Base-by-base conservation (phyloP, 1,284 basidiomycete species). In the Uromyces viciae-fabae region DNA sequence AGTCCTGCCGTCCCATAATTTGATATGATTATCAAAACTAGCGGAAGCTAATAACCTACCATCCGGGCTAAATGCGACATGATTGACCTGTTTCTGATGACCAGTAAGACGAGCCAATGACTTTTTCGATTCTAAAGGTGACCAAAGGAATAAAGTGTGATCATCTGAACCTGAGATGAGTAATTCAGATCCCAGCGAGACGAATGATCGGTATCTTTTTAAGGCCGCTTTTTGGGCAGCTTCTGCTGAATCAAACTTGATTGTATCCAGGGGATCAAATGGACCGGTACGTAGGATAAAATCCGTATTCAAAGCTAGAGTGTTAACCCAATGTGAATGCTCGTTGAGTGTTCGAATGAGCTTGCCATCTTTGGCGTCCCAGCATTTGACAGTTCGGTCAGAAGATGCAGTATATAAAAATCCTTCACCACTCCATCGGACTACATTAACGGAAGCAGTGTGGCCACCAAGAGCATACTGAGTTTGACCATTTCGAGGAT, bases 321-420 rank as follows among this genome's bases (percentile, higher is more conserved):
- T 98, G 64, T 95, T 99, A 28, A 99, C 96, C 96, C 95, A 98
- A 85, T 99, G 97, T 0, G 95, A 95, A 84, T 99, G 97, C 83
- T 98, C 95, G 86, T 92, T 94, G 38, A 99, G 88, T 0, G 91
- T 92, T 49, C 89, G 86, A 49, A 89, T 88, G 46, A 90, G 85
- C 84, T 89, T 89, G n/a, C 89, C 89, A 81, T 89, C 90, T 66
- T 91, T 91, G 36, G 92, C 92, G 85, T 94, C 93, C 96, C 96
- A 99, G 64, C 98, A 90, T 83, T 94, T 91, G 75, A 98, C 94
- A 0, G 94, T 97, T 17, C 95, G 88, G 88, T 99, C 96, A 82
- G 93, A 95, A 81, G 92, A 93, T 7, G 94, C 96, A 0, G 97
- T 98, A 86, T 98, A 99, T 42, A 97, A 88, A 11, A 95, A 90